Conservation (phyloP, 495 filamentous ascomycete species). For the Hypoxylon rickii region DNA sequence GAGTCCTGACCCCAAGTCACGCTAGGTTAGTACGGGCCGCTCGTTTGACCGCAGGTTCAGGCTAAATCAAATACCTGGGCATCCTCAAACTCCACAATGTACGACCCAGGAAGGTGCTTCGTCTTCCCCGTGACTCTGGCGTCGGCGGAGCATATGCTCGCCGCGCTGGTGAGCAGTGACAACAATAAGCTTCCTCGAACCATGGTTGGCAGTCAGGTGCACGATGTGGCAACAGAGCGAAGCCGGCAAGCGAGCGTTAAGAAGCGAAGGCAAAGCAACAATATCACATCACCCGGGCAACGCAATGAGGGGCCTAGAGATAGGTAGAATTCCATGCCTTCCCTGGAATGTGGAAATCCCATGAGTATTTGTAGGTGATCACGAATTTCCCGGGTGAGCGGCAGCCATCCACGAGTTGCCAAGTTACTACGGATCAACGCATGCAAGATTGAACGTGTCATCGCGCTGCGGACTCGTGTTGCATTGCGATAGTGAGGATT, state of each 20-base stretch:
- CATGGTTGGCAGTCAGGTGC: conserved; percentile 20
- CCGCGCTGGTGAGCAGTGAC: conserved; percentile 43
- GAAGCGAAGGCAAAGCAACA: conserved; percentile 10
- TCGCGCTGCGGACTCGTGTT: conserved; percentile 20
- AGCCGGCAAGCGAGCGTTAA: conserved; percentile 16
- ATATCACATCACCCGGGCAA: conserved; percentile 2
- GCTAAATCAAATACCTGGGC: conserved; percentile 42
- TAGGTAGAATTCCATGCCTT: conserved; percentile 6
- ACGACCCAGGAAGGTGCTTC: conserved; percentile 46
- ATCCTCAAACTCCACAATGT: conserved; percentile 55
- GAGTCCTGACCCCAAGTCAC: conserved; percentile 40
- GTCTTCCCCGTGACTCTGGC: conserved; percentile 24
- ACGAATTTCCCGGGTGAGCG: conserved; percentile 2
- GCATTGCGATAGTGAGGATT: conserved; percentile 20
- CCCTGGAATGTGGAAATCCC: conserved; percentile 2
- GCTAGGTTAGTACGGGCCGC: conserved; percentile 18
- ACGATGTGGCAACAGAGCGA: background rate
- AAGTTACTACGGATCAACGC: conserved; percentile 12
- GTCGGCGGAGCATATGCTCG: conserved; percentile 34
- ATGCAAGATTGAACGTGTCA: conserved; percentile 34
- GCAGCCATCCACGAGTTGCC: conserved; percentile 6
- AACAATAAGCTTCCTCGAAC: conserved; percentile 35
- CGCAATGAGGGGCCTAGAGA: conserved; percentile 4
- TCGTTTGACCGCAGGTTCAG: background rate
- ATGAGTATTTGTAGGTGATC: conserved; percentile 30